Base-by-base conservation (phyloP, 1,284 basidiomycete genomes). In the Gymnopus androsaceus region DNA sequence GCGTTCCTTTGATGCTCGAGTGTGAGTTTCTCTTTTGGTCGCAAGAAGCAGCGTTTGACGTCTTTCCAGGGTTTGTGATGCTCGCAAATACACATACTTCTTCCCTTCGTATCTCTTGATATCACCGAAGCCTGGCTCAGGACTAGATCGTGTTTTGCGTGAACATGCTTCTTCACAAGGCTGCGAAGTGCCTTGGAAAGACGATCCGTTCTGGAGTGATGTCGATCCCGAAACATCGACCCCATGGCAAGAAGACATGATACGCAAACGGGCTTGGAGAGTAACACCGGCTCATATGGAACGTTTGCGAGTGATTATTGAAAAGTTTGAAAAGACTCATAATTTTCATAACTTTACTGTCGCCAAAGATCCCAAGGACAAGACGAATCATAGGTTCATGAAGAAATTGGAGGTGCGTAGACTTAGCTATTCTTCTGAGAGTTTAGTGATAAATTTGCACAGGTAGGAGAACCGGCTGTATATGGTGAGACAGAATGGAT, bases 301-400 rank as follows among this genome's bases (percentile, higher is more conserved):
- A 44, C 68, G 71, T 38, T 76, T 95, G 46, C 77, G 87, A 55
- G 73, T 69, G 14, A 71, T 82, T 1, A 82, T 87, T 7, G 76
- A 79, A 57, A 82, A 79, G 64, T 97, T 87, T 66, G 81, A 89
- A 64, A 94, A 91, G 7, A 87, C 85, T 4, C 93, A 93, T 72
- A 98, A 99, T 71, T 99, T 97, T 71, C 94, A 98, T 74, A 99
- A 99, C 70, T 99, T 95, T 66, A 99, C 97, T 0, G 85, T 98
- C 52, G 90, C 88, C 8, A 86, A 92, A 56, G 90, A 92, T 45
- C 94, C 90, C 71, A 76, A 83, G 7, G 95, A 98, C 69, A 79
- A 85, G 14, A 90, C 88, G 58, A 90, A 88, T 64, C 83, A 88
- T 64, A 80, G 97, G 15, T 83, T 86, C 68, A 95, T 98, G 87